These are phyloP conservation scores for Colletotrichum theobromicola DNA, from an alignment of 2,329 filamentous ascomycete genomes.

Conservation along the genomic window DNA sequence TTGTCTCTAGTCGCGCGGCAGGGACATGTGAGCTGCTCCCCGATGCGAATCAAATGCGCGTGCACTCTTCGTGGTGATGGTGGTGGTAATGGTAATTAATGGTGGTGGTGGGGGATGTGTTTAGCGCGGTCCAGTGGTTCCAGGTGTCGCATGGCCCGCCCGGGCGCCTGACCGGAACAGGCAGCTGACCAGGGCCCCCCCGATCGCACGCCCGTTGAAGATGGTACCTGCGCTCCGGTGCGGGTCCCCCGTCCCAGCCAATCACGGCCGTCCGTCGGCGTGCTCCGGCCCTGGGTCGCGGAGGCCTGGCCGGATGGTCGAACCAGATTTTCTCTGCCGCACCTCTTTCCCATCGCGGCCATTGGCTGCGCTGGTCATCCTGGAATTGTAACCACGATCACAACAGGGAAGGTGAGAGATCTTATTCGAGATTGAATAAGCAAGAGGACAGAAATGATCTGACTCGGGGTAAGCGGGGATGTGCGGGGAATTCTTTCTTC, in stretches of 20 bases:
- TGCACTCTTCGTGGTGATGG: not conserved
- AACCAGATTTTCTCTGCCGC: not conserved
- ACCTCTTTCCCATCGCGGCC: not conserved
- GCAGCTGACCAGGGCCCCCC: not conserved
- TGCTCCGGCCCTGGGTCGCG: not conserved
- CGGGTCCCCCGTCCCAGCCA: not conserved
- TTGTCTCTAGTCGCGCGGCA: not conserved
- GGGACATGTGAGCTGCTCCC: slow-evolving; percentile 9
- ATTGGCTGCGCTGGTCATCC: not conserved
- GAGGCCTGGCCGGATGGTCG: not conserved
- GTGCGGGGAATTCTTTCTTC: not conserved
- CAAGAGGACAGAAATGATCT: not conserved
- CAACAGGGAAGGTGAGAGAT: not conserved
- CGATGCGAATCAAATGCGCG: not conserved
- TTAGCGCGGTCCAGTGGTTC: no score
- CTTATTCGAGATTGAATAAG: not conserved
- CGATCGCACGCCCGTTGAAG: slow-evolving; percentile 2
- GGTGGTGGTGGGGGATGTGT: not conserved
- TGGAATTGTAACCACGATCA: no score
- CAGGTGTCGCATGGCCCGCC: slow-evolving; percentile 4
- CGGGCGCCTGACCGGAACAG: slow-evolving; percentile 13
- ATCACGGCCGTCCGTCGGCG: not conserved
- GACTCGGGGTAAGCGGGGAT: slow-evolving; percentile 8
- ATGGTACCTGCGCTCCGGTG: not conserved
- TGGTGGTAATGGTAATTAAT: not conserved